Evolutionary conservation across 345 rosid genomes (phyloP), one percentile per base, ranked within the genome.

Genomic region (Brassica nigra): DNA sequence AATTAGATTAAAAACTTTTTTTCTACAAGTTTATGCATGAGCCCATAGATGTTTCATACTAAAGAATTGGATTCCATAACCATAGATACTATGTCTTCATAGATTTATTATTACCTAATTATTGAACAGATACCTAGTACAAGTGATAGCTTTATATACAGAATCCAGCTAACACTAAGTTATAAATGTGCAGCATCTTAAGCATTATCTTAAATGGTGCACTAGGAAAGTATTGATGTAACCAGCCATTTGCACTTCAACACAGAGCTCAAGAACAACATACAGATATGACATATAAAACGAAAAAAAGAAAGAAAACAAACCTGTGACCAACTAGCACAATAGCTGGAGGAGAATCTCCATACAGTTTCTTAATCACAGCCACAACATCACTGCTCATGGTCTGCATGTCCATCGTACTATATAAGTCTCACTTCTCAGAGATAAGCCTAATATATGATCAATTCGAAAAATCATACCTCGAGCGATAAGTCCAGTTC

Each of bases 291-390:
- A 18, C 2, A 49, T 14, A 52, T 8, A 62, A 12, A 70, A 34
- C 62, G 20, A 15, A 76, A 11, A 47, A 59, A 18, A 6, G 5
- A 7, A 36, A 71, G 8, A 52, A 52, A 52, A n/a, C 57, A 52
- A 77, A 94, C 98, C 99, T 95, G 89, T 95, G 99, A 75, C 99
- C 99, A 64, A 90, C 93, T 37, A 93, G 91, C 70, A 95, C 87
- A 85, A 93, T 91, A 33, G 99, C 96, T 58, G 98, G 98, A 61
- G 95, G 92, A 61, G 90, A 87, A 72, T 88, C 94, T 76, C 98
- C 96, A 82, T 93, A 91, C 89, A 92, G 64, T 75, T 85, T 90
- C 87, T 88, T 95, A 81, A 91, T 8, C 55, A 93, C 92, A 65
- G 93, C 90, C 57, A 88, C 70, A 76, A 90, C 93, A 84, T 93